Percentiles rank a stretch among this genome's conserved stretches.
phyloP scores from a whole-genome alignment of 139 green algal genomes.

The Edaphochlamys debaryana region DNA sequence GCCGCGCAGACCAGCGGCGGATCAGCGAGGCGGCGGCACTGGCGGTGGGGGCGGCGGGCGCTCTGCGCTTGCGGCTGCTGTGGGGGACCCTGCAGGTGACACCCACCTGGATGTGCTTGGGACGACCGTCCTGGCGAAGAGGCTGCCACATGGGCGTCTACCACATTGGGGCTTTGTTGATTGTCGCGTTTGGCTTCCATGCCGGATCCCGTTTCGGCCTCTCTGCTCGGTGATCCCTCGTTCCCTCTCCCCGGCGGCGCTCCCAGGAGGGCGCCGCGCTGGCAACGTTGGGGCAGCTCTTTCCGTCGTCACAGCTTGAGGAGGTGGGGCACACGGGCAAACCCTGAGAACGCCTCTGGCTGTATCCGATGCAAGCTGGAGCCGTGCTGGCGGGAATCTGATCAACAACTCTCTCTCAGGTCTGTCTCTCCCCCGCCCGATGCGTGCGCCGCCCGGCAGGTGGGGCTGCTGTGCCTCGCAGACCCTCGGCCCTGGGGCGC shows the following conservation, averaged over 20 bases:
- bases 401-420: too few species aligned
- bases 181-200: too few species aligned
- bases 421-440: background rate
- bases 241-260: too few species aligned
- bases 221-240: too few species aligned
- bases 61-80: slow-evolving; percentile 58
- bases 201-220: too few species aligned
- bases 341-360: background rate
- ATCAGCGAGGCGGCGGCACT: slow-evolving; percentile 37
- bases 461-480: slow-evolving; percentile 6
- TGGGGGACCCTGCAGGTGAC: slow-evolving; percentile 67
- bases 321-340: slow-evolving; percentile 28
- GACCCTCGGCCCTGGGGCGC: slow-evolving; percentile 6
- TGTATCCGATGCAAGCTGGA: background rate
- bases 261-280: slow-evolving; percentile 72
- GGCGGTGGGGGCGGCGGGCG: slow-evolving; percentile 3
- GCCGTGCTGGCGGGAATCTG: too few species aligned
- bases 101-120: background rate
- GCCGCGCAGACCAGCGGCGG: slow-evolving; percentile 9
- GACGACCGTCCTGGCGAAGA: too few species aligned
- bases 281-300: slow-evolving; percentile 53
- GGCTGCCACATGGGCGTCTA: background rate
- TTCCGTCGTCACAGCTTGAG: slow-evolving; percentile 43
- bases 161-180: background rate
- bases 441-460: background rate